These are phyloP conservation scores for Crithidia thermophila DNA, from an alignment of 208 protist genomes.

Conservation along the genomic window DNA sequence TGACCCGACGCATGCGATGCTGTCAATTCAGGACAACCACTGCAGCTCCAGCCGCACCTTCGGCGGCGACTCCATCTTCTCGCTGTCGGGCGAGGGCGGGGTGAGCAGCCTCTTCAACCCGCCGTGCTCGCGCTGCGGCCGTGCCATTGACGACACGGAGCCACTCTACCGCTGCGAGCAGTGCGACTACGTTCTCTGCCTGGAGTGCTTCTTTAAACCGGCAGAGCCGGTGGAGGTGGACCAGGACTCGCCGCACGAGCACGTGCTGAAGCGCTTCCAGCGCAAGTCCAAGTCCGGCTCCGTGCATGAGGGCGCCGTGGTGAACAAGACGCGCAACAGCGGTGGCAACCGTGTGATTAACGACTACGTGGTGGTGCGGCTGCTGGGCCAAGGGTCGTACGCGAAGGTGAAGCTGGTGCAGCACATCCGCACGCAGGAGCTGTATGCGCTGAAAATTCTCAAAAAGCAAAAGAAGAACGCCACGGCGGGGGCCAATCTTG, in stretches of 20 bases:
- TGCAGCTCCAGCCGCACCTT: constrained; percentile 53
- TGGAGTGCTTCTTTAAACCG: constrained; percentile 42
- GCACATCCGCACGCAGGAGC: constrained; percentile 62
- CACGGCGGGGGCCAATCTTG: constrained; percentile 12
- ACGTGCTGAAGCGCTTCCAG: constrained; percentile 63
- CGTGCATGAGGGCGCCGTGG: constrained; percentile 43
- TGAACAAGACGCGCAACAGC: constrained; percentile 60
- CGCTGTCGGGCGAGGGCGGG: constrained; percentile 35
- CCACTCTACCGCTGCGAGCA: constrained; percentile 69
- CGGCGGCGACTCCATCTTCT: constrained; percentile 39
- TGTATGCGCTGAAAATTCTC: constrained; percentile 89
- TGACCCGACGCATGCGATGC: constrained; percentile 48
- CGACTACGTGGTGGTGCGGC: constrained; percentile 84
- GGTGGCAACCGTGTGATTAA: constrained; percentile 92
- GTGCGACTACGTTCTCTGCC: constrained; percentile 75
- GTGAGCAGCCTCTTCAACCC: constrained; percentile 76
- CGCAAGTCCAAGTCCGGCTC: constrained; percentile 40
- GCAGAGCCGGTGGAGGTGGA: constrained; percentile 6
- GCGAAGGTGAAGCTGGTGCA: constrained; percentile 92
- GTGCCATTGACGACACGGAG: constrained; percentile 71
- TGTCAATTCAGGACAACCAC: constrained; percentile 51
- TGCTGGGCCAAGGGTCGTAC: constrained; percentile 79
- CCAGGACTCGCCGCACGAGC: constrained; percentile 36
- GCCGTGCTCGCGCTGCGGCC: constrained; percentile 60
- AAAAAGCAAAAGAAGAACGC: constrained; percentile 27